Evolutionary conservation across 495 filamentous ascomycete genomes (phyloP), one percentile per base, ranked within the genome.

Genomic region (Hypoxylon crocopeplum): DNA sequence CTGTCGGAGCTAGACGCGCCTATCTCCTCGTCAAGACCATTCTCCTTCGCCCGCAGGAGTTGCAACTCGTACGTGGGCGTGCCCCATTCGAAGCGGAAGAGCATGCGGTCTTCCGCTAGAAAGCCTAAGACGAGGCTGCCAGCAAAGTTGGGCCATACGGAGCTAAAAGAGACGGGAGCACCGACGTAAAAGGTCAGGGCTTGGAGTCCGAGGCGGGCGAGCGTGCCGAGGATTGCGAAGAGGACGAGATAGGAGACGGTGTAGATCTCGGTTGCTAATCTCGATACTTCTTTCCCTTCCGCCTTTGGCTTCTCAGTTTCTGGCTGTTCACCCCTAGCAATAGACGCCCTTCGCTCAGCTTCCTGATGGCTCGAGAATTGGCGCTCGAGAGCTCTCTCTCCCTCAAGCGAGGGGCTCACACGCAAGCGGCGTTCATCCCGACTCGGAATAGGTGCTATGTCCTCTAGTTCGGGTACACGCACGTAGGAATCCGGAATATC

Each of bases 101-200:
- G 75, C 61, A 82, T 86, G 59, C 82, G 78, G 66, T 96, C 92
- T 75, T 97, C 89, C 16, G 82, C 71, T 11, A 98, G 75, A 68
- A 96, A 95, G 15, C 94, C 93, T 83, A 98, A 87, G 38, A 97
- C 51, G 0, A 96, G 62, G 50, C 86, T 86, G 7, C 94, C 94
- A n/a, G 75, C 82, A 56, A 97, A 88, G 64, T 98, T 97, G 37
- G 93, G 88, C 94, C 94, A 98, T 24, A 96, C 73, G 2, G 91
- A 86, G 34, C 84, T 77, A 25, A 88, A 91, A 2, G 86, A 75
- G 21, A 93, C 75, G 3, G 92, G 92, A 0, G 89, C 83, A 16
- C 88, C 88, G 7, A 87, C 83, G 73, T 96, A 97, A 51, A 83
- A 84, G 3, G 92, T 93, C 20, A 98, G 74, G 38, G 88, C 85